Base-by-base conservation (phyloP, 805 yeast species). In the Saturnispora diversa region DNA sequence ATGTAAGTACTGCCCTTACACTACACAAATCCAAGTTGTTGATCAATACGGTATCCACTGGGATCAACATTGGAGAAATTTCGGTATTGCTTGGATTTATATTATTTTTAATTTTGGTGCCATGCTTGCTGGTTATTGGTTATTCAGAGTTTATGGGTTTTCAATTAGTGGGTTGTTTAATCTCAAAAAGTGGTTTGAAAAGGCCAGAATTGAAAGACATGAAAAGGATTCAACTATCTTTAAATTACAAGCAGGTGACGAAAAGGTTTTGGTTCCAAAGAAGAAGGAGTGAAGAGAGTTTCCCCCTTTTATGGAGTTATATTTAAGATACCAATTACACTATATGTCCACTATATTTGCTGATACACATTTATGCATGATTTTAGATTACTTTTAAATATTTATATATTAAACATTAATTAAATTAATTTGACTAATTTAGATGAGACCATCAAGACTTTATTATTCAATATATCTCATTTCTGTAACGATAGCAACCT, bases 381-480 rank as follows among this genome's bases (percentile, higher is more conserved):
- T n/a, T n/a, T n/a, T n/a, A n/a, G n/a, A n/a, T n/a, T n/a, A n/a
- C n/a, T n/a, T n/a, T n/a, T n/a, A n/a, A n/a, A n/a, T n/a, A n/a
- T n/a, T n/a, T n/a, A n/a, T n/a, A n/a, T n/a, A n/a, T n/a, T n/a
- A n/a, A n/a, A n/a, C n/a, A n/a, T n/a, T n/a, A n/a, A n/a, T n/a
- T n/a, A n/a, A n/a, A n/a, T n/a, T n/a, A n/a, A n/a, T n/a, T n/a
- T n/a, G n/a, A n/a, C n/a, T n/a, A n/a, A n/a, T n/a, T n/a, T n/a
- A n/a, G n/a, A n/a, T n/a, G n/a, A n/a, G n/a, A n/a, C n/a, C n/a
- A n/a, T n/a, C n/a, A n/a, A n/a, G n/a, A n/a, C n/a, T 26, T 13
- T 24, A 27, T 54, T 62, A 90, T 64, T 92, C 99, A 37, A 79
- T 74, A 58, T 85, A 92, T 49, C 94, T 79, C 50, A 76, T 77